Conservation (phyloP, 441 rosid genomes). For the Gossypium gossypioides region DNA sequence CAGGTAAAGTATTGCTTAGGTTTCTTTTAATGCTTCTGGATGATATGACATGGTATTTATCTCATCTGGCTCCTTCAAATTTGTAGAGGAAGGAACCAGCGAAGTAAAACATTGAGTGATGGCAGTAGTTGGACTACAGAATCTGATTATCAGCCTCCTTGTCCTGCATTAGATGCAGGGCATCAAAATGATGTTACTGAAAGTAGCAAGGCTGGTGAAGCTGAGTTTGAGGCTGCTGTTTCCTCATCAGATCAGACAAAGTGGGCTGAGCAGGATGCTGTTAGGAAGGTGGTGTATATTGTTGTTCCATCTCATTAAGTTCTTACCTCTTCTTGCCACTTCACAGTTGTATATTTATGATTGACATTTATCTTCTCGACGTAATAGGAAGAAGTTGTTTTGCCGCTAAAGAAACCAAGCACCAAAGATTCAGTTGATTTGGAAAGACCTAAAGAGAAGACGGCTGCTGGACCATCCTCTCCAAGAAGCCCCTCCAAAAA, state of each 20-base stretch:
- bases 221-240: slow-evolving; percentile 44
- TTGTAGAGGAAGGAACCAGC: slow-evolving; percentile 55
- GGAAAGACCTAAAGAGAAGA: slow-evolving; percentile 55
- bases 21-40: neutral
- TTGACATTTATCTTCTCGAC: neutral
- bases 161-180: slow-evolving; percentile 33
- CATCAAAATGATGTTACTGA: slow-evolving; percentile 34
- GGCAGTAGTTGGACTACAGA: slow-evolving; percentile 37
- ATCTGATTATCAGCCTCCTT: slow-evolving; percentile 38
- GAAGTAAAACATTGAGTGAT: slow-evolving; percentile 34
- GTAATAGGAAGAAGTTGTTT: slow-evolving; percentile 29
- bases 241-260: slow-evolving; percentile 29
- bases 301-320: neutral
- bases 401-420: slow-evolving; percentile 28
- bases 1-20: slow-evolving; percentile 38
- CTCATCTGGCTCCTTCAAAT: slow-evolving; percentile 12
- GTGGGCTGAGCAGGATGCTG: slow-evolving; percentile 32
- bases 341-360: neutral
- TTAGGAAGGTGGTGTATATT: slow-evolving; percentile 40
- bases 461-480: slow-evolving; percentile 36
- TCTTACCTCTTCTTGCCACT: neutral
- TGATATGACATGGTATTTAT: slow-evolving; percentile 4
- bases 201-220: slow-evolving; percentile 34
- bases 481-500: slow-evolving; percentile 36
- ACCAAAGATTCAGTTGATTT: slow-evolving; percentile 37